A percentile compares a stretch with the other conserved stretches of the same genome.
Conservation (phyloP, 2,329 filamentous ascomycete species). For the Rhynchosporium secalis region DNA sequence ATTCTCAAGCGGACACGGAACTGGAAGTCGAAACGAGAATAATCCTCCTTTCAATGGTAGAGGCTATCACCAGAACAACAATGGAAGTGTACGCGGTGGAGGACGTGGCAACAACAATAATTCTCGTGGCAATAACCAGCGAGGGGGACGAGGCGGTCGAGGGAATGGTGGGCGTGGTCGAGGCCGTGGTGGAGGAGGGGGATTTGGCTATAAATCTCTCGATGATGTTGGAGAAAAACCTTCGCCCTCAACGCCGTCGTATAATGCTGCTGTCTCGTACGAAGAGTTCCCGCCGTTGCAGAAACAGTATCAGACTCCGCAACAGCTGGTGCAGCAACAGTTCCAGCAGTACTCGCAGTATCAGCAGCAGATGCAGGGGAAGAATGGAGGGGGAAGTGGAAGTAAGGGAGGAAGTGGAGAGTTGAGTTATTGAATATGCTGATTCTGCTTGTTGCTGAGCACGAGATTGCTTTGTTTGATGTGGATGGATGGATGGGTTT, state of each 20-base stretch:
- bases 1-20: constrained; percentile 40
- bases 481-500: background rate
- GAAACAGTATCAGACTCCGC: constrained; percentile 39
- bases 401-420: constrained; percentile 30
- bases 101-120: constrained; percentile 38
- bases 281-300: constrained; percentile 41
- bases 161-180: constrained; percentile 44
- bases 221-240: constrained; percentile 60
- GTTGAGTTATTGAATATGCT: constrained; percentile 32
- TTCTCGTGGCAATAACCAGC: constrained; percentile 39
- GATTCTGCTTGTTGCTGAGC: background rate
- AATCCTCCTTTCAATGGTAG: constrained; percentile 33
- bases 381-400: constrained; percentile 26
- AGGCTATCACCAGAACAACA: constrained; percentile 39
- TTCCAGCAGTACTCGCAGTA: constrained; percentile 39
- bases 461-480: too few relatives aligned
- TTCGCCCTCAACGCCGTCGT: constrained; percentile 40
- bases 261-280: constrained; percentile 39
- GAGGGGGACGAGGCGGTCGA: constrained; percentile 38
- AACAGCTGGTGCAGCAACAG: constrained; percentile 39
- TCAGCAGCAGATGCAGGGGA: constrained; percentile 34
- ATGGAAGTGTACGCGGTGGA: constrained; percentile 39
- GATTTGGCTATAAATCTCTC: constrained; percentile 61
- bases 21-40: too few relatives aligned
- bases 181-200: constrained; percentile 48